Percentiles rank a stretch among this genome's conserved stretches.
These are phyloP conservation scores for Bipolaris oryzae DNA, from an alignment of 2,329 filamentous ascomycete genomes.

Conservation along the genomic window DNA sequence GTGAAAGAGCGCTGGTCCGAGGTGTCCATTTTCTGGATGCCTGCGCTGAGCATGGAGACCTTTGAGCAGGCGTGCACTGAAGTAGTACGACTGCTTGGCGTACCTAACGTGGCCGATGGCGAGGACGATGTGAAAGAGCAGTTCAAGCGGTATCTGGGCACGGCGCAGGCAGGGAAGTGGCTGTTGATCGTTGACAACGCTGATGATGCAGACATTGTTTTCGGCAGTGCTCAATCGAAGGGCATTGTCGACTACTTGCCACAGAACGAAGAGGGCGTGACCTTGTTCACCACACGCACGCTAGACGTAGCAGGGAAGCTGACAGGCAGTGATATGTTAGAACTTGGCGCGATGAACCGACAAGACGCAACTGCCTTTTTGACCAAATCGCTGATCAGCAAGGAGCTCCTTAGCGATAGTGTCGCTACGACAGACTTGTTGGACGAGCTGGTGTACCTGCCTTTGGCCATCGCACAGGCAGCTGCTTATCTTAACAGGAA, in stretches of 20 bases:
- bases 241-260: conserved; percentile 21
- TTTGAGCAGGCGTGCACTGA: too few species aligned
- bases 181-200: conserved; percentile 20
- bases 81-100: too few species aligned
- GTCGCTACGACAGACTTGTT: conserved; percentile 8
- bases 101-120: neutral
- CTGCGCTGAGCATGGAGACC: too few species aligned
- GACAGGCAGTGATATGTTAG: conserved; percentile 16
- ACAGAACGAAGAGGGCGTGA: conserved; percentile 14
- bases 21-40: too few species aligned
- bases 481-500: conserved; percentile 50
- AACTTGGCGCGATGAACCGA: conserved; percentile 1
- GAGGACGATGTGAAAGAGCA: conserved; percentile 30
- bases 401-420: conserved; percentile 7
- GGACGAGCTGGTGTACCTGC: conserved; percentile 48
- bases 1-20: too few species aligned
- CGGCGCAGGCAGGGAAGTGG: conserved; percentile 17
- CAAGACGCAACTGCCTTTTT: conserved; percentile 8
- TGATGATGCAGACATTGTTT: conserved; percentile 14
- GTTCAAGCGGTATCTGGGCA: conserved; percentile 30
- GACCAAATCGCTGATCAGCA: conserved; percentile 9
- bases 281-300: conserved; percentile 16
- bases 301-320: conserved; percentile 12
- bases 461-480: conserved; percentile 48
- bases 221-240: conserved; percentile 6